Evolutionary conservation across 306 rosid genomes (phyloP).

Genomic region (Cucumis melo): DNA sequence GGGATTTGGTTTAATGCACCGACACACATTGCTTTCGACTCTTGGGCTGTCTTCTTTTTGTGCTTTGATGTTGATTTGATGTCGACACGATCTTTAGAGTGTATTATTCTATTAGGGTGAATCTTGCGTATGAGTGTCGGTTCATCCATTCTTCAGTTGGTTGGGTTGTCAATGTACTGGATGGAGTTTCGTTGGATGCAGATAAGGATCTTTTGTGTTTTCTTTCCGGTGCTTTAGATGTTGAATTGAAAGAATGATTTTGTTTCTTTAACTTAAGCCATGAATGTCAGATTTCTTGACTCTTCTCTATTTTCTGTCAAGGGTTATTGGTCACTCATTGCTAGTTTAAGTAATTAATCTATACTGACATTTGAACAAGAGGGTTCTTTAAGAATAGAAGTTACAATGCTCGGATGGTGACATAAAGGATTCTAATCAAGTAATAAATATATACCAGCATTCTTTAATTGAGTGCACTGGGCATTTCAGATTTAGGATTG

Average conservation of each 20-base stretch:
- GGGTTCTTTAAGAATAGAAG: neutral
- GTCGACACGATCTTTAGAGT: neutral
- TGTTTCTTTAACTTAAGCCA: neutral
- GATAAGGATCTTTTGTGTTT: neutral
- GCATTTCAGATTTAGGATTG: neutral
- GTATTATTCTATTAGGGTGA: neutral
- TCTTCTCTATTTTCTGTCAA: neutral
- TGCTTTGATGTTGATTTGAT: neutral
- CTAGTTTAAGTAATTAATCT: neutral
- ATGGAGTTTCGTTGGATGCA: neutral
- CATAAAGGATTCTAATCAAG: neutral
- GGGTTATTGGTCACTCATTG: neutral
- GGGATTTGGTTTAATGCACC: neutral
- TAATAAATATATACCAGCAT: neutral
- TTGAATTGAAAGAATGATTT: neutral
- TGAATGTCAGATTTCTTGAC: neutral
- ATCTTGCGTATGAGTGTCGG: neutral
- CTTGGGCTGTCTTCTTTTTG: neutral
- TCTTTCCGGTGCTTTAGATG: neutral
- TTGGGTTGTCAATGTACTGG: neutral
- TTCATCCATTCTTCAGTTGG: neutral
- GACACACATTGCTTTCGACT: constrained; percentile 4
- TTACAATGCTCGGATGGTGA: neutral
- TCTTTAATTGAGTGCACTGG: neutral
- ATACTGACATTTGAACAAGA: neutral